These are phyloP conservation scores for Plasmodium coatneyi DNA, from an alignment of 169 alveolate genomes.

Conservation along the genomic window DNA sequence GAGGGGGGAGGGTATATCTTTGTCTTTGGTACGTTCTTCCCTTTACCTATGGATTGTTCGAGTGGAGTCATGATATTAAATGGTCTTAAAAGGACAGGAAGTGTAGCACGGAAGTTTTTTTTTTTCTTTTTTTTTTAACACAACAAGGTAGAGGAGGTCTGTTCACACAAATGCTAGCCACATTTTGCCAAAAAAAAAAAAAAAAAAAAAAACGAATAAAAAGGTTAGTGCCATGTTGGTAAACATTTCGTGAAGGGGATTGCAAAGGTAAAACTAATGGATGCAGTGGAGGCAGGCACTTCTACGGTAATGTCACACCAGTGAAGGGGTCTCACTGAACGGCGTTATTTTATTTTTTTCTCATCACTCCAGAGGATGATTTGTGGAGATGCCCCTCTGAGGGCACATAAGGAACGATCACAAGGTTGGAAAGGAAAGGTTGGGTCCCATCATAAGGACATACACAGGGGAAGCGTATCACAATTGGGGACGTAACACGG, in stretches of 20 bases:
- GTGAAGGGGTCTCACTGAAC: not conserved
- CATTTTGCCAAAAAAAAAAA: not conserved
- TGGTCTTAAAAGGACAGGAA: not conserved
- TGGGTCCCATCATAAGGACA: not conserved
- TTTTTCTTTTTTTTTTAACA: not conserved
- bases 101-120: not conserved
- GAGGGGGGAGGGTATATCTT: not conserved
- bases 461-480: not conserved
- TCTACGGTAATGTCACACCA: not conserved
- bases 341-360: not conserved
- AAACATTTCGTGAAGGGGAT: not conserved
- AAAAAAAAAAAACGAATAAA: not conserved
- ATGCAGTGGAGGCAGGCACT: not conserved
- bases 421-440: not conserved
- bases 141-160: not conserved
- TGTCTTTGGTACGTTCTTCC: not conserved
- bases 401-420: not conserved
- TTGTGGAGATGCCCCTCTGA: not conserved
- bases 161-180: not conserved
- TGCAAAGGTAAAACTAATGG: not conserved
- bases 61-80: not conserved
- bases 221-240: not conserved
- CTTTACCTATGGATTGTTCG: not conserved
- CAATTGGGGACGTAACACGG: not conserved
- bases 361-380: not conserved